Evolutionary conservation across 208 protist genomes (phyloP).

Genomic region (Trypanosoma grayi): DNA sequence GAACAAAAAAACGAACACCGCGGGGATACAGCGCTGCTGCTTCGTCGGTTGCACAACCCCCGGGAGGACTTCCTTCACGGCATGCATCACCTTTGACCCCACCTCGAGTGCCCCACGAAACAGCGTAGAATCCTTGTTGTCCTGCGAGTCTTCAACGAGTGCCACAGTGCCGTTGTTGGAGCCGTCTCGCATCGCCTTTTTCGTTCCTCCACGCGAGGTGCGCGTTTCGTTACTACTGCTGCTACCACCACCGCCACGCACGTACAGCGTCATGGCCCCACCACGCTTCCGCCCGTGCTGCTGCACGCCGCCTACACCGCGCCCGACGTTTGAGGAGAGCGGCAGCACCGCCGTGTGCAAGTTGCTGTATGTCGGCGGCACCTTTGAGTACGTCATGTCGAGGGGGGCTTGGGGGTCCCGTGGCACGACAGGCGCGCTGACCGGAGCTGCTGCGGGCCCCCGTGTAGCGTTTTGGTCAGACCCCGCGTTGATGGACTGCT

Average conservation of each 20-base stretch:
- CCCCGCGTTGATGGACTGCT: constrained; percentile 5
- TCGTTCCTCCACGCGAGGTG: not conserved
- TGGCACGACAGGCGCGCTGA: not conserved
- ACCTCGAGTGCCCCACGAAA: not conserved
- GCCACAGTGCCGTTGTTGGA: not conserved
- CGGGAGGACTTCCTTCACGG: not conserved
- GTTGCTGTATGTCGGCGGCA: not conserved
- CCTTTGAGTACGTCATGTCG: not conserved
- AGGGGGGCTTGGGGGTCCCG: not conserved
- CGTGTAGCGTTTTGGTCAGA: not conserved
- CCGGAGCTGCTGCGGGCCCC: not conserved
- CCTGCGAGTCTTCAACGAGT: not conserved
- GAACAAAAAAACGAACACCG: constrained; percentile 50
- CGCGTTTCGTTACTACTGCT: no score
- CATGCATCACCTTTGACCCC: not conserved
- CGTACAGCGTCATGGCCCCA: constrained; percentile 31
- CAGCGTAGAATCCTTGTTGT: not conserved
- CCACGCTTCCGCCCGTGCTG: constrained; percentile 25
- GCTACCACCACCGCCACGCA: constrained; percentile 12
- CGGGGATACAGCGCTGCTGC: not conserved
- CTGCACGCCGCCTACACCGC: constrained; percentile 2
- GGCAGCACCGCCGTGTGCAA: constrained; percentile 9
- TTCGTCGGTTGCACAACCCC: not conserved
- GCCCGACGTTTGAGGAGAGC: not conserved
- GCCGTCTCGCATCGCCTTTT: constrained; percentile 2